Base-by-base conservation (phyloP, 306 rosid genomes). In the Dalbergia cultrata region DNA sequence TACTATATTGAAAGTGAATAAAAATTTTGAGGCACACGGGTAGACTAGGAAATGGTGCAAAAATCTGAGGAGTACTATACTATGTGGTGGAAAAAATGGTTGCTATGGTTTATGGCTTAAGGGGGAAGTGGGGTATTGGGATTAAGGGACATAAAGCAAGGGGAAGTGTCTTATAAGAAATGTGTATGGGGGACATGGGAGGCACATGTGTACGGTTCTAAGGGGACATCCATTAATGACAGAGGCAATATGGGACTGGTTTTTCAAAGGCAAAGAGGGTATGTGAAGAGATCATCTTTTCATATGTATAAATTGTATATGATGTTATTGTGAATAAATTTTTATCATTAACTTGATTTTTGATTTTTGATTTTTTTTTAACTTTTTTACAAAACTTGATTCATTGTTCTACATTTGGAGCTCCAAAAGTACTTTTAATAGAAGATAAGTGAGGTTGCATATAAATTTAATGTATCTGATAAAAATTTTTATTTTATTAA, bases 21-120 rank as follows among this genome's bases (percentile, higher is more conserved):
- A 80, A 85, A 74, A 76, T 49, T 67, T 76, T 62, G 16, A 74
- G 74, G 92, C 91, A 85, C 98, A 95, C 98, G 98, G 70, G 84
- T 80, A 76, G 81, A 90, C 90, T 89, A 82, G 97, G 85, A 90
- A 91, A 90, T 81, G 89, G 89, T 89, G 97, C 84, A 90, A 64
- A 68, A 67, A 67, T 71, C 5, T 72, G 80, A 67, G 79, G 62
- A 70, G 43, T 81, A 37, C 7, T 37, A 37, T 37, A 37, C 41
- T 7, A 37, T 37, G 31, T 80, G 53, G 79, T 68, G 58, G 76
- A 17, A 33, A 33, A 54, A 16, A 17, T 16, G 60, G 60, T 54
- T 54, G 22, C 10, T 54, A 17, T 13, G 19, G 54, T 49, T 11
- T 53, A 53, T 49, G 45, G 56, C 79, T 57, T 34, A 74, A 70